These are phyloP conservation scores for Eremothecium gossypii DNA, from an alignment of 1,139 yeast genomes.

Conservation along the genomic window DNA sequence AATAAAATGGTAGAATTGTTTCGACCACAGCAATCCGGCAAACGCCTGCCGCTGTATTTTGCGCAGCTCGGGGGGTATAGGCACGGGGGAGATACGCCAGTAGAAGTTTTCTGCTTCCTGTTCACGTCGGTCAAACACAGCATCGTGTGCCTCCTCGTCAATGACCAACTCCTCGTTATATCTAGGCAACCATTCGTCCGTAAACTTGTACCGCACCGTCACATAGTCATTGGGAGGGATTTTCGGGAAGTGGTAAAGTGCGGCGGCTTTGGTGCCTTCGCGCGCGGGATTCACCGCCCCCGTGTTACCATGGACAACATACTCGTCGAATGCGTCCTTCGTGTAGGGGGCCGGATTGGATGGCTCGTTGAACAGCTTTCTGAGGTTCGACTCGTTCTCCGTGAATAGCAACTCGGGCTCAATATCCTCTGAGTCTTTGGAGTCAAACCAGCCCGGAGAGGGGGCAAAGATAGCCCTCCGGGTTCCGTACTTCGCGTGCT, in stretches of 20 bases:
- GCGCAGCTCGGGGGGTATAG: constrained; percentile 73
- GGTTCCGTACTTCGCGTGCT: constrained; percentile 65
- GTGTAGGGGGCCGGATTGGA: constrained; percentile 44
- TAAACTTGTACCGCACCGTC: constrained; percentile 71
- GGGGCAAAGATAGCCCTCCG: constrained; percentile 73
- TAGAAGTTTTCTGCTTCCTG: constrained; percentile 92
- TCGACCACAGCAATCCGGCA: constrained; percentile 91
- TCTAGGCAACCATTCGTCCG: constrained; percentile 27
- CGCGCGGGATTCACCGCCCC: constrained; percentile 60
- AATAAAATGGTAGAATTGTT: constrained; percentile 83
- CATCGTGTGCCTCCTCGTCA: constrained; percentile 73
- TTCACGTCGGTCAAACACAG: constrained; percentile 62
- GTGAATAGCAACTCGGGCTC: constrained; percentile 75
- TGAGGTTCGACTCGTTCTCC: constrained; percentile 78
- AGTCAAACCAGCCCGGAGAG: constrained; percentile 57
- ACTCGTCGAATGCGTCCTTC: constrained; percentile 90
- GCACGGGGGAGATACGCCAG: constrained; percentile 83
- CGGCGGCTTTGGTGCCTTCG: constrained; percentile 69
- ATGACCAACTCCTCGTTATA: constrained; percentile 38
- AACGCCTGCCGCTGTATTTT: constrained; percentile 89
- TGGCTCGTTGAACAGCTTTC: constrained; percentile 59
- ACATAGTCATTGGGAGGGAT: constrained; percentile 88
- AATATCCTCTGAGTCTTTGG: constrained; percentile 45
- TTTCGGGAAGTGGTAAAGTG: constrained; percentile 72
- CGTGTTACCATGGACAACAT: constrained; percentile 51